A percentile compares a stretch with the other conserved stretches of the same genome.
Evolutionary conservation across 2,329 filamentous ascomycete genomes (phyloP).

Genomic region (Rachicladosporium sp.): DNA sequence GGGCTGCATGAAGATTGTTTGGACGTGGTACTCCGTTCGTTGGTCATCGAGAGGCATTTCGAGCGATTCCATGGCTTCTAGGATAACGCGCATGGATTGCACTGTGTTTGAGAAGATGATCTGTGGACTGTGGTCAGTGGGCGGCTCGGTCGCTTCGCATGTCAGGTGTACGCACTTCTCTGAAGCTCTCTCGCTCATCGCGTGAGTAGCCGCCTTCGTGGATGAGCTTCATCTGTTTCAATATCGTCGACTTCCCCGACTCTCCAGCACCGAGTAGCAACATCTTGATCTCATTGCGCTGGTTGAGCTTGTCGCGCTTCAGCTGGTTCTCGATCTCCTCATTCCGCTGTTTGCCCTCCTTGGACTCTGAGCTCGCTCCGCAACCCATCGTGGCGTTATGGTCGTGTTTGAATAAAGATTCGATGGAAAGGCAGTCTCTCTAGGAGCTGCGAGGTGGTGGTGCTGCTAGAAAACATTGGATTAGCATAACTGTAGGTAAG

Average conservation of each 20-base stretch:
- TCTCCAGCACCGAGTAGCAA: constrained; percentile 96
- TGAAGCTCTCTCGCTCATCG: constrained; percentile 62
- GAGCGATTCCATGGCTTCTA: constrained; percentile 57
- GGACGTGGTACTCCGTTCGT: constrained; percentile 90
- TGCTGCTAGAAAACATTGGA: no score
- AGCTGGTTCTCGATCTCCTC: constrained; percentile 99
- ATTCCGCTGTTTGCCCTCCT: constrained; percentile 99
- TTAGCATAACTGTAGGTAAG: no score
- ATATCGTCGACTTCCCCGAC: constrained; percentile 86
- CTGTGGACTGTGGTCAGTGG: no score
- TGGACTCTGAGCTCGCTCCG: constrained; percentile 99
- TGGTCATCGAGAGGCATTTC: constrained; percentile 79
- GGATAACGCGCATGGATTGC: constrained; percentile 57
- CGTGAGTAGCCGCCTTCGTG: constrained; percentile 97
- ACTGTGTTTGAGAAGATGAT: constrained; percentile 63
- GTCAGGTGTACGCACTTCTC: constrained; percentile 31
- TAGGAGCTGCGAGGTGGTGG: no score
- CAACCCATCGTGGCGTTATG: constrained; percentile 72
- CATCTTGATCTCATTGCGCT: constrained; percentile 99
- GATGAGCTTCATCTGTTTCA: constrained; percentile 99
- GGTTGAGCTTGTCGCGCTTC: constrained; percentile 96
- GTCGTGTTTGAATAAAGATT: no score
- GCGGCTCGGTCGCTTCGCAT: no score
- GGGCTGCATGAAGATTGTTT: constrained; percentile 98
- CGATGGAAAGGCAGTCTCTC: no score